Conservation (phyloP, 352 stramenopile genomes). For the Phytophthora chlamydospora region DNA sequence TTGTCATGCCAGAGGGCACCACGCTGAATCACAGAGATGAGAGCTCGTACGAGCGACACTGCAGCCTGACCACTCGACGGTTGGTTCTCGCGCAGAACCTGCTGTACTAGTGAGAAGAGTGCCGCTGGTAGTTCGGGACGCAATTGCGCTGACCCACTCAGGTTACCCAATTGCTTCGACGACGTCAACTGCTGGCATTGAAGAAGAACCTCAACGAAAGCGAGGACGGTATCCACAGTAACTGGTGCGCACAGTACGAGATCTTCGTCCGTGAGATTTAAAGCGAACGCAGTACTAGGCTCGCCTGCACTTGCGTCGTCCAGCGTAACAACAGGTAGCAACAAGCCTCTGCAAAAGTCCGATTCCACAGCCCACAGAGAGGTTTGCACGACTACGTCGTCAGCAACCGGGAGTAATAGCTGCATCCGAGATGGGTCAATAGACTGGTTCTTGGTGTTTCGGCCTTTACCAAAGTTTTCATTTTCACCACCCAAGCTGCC, state of each 20-base stretch:
- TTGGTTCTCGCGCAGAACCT: constrained; percentile 71
- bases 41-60: constrained; percentile 63
- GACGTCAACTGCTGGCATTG: constrained; percentile 42
- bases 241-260: constrained; percentile 71
- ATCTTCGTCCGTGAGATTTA: constrained; percentile 79
- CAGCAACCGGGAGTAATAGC: constrained; percentile 30
- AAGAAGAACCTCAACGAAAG: constrained; percentile 70
- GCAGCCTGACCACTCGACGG: constrained; percentile 55
- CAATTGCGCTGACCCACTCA: constrained; percentile 31
- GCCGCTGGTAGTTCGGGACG: constrained; percentile 63
- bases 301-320: constrained; percentile 45
- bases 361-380: constrained; percentile 73
- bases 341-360: constrained; percentile 56
- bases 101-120: constrained; percentile 77
- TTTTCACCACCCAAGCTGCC: constrained; percentile 17
- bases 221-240: constrained; percentile 63
- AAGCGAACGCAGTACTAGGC: constrained; percentile 46
- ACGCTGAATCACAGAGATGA: constrained; percentile 71
- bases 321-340: constrained; percentile 76
- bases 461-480: constrained; percentile 6
- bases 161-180: constrained; percentile 7
- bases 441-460: constrained; percentile 46
- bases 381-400: constrained; percentile 67
- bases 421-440: constrained; percentile 31
- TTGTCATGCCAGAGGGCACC: constrained; percentile 78